Percentiles rank a stretch among this genome's conserved stretches.
These are phyloP conservation scores for Myriangium duriaei DNA, from an alignment of 2,329 filamentous ascomycete species.

Conservation along the genomic window DNA sequence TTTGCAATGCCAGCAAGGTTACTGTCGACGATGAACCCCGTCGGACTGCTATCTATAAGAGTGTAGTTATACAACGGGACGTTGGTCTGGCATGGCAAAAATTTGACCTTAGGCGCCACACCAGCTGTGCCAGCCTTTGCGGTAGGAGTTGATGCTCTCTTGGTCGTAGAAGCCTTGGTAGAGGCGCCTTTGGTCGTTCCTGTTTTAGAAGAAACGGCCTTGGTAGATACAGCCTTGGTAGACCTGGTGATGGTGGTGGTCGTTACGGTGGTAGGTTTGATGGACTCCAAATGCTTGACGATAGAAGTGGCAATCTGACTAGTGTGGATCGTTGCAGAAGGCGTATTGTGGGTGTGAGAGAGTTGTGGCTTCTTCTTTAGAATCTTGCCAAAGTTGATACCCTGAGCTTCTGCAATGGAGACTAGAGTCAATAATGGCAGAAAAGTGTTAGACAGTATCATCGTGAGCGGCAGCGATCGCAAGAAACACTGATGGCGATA, in stretches of 20 bases:
- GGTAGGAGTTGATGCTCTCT: not conserved
- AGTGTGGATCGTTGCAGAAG: not conserved
- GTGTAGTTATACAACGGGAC: constrained; percentile 9
- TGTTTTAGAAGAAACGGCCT: not conserved
- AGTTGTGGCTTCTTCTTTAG: constrained; percentile 7
- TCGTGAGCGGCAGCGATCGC: no score
- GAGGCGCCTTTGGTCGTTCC: no score
- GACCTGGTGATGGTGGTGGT: not conserved
- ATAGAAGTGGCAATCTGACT: not conserved
- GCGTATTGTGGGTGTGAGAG: not conserved
- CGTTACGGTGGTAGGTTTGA: not conserved
- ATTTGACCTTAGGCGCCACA: constrained; percentile 2
- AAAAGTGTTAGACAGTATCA: constrained; percentile 1
- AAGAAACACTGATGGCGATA: no score
- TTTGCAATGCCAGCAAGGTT: constrained; percentile 9
- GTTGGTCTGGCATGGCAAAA: constrained; percentile 1
- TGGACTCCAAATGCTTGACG: constrained; percentile 1
- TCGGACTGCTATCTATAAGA: constrained; percentile 8
- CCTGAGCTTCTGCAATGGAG: constrained; percentile 6
- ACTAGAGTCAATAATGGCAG: constrained; percentile 5
- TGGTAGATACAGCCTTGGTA: not conserved
- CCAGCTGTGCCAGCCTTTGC: not conserved
- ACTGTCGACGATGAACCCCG: constrained; percentile 11
- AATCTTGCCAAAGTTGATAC: constrained; percentile 6
- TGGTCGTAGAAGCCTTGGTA: not conserved